Conservation (phyloP, 495 filamentous ascomycete species). For the Hapsidospora chrysogenum region DNA sequence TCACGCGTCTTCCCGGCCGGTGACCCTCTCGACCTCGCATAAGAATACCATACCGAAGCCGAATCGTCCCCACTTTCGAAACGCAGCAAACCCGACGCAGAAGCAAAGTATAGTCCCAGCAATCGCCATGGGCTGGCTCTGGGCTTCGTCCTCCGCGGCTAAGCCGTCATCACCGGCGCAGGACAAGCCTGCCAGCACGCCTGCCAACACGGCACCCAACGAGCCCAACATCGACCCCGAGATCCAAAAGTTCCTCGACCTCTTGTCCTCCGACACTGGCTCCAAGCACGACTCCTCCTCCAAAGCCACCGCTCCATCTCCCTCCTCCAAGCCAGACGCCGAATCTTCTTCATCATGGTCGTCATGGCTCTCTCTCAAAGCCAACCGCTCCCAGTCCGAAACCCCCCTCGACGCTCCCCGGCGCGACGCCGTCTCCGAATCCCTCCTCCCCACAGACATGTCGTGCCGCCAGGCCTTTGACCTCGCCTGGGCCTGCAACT, state of each 20-base stretch:
- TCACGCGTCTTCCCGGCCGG: no score
- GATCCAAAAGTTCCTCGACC: slow-evolving; percentile 21
- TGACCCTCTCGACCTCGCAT: no score
- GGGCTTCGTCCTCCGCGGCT: slow-evolving; percentile 12
- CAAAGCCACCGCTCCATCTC: slow-evolving; percentile 1
- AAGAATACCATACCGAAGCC: no score
- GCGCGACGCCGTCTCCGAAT: slow-evolving; percentile 28
- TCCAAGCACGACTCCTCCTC: slow-evolving; percentile 1
- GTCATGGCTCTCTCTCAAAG: slow-evolving; percentile 5
- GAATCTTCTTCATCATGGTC: slow-evolving; percentile 3
- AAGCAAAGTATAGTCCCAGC: not conserved
- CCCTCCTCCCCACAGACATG: slow-evolving; percentile 62
- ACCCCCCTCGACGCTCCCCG: not conserved
- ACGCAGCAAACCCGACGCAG: not conserved
- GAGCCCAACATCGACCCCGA: slow-evolving; percentile 18
- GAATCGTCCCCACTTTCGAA: not conserved
- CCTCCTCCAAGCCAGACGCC: slow-evolving; percentile 5
- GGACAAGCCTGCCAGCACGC: slow-evolving; percentile 4
- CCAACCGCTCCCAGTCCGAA: slow-evolving; percentile 5
- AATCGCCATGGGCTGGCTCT: slow-evolving; percentile 36
- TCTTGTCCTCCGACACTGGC: slow-evolving; percentile 17
- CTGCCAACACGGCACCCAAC: slow-evolving; percentile 7
- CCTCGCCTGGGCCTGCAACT: slow-evolving; percentile 87
- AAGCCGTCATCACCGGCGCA: slow-evolving; percentile 6
- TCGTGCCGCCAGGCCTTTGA: slow-evolving; percentile 87